Percentiles rank a stretch among this genome's conserved stretches.
These are phyloP conservation scores for Sarocladium brachiariae DNA, from an alignment of 2,329 filamentous ascomycete genomes.

Conservation along the genomic window DNA sequence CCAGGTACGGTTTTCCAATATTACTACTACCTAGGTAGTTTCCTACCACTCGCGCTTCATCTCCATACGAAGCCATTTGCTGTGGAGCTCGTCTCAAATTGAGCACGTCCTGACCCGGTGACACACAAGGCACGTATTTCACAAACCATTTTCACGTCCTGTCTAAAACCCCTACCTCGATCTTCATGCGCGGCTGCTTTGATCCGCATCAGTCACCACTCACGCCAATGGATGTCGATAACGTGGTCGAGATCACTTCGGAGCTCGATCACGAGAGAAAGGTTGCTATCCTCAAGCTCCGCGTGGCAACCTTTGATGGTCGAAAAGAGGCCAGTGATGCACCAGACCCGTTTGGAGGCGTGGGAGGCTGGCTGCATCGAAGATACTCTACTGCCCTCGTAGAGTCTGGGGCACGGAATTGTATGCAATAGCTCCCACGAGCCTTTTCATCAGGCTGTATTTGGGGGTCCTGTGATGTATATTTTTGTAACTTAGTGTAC, in stretches of 20 bases:
- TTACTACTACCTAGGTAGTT: too few relatives aligned
- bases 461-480: too few relatives aligned
- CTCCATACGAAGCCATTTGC: too few relatives aligned
- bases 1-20: constrained; percentile 2
- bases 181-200: constrained; percentile 9
- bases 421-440: not conserved
- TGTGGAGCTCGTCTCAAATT: too few relatives aligned
- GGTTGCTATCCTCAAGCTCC: not conserved
- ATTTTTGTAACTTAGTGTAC: too few relatives aligned
- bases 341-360: constrained; percentile 5
- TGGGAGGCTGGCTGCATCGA: constrained; percentile 1
- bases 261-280: not conserved
- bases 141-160: constrained; percentile 1
- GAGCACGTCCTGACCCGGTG: not conserved
- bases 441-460: too few relatives aligned
- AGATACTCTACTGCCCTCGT: constrained; percentile 9
- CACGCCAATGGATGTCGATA: not conserved
- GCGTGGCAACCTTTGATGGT: constrained; percentile 4
- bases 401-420: constrained; percentile 5
- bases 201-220: constrained; percentile 6
- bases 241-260: not conserved
- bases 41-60: too few relatives aligned
- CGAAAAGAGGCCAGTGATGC: not conserved
- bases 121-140: not conserved
- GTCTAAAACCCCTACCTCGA: not conserved